These are phyloP conservation scores for Coemansia sp. DNA, from an alignment of 192 early-diverging fungal species.

Conservation along the genomic window DNA sequence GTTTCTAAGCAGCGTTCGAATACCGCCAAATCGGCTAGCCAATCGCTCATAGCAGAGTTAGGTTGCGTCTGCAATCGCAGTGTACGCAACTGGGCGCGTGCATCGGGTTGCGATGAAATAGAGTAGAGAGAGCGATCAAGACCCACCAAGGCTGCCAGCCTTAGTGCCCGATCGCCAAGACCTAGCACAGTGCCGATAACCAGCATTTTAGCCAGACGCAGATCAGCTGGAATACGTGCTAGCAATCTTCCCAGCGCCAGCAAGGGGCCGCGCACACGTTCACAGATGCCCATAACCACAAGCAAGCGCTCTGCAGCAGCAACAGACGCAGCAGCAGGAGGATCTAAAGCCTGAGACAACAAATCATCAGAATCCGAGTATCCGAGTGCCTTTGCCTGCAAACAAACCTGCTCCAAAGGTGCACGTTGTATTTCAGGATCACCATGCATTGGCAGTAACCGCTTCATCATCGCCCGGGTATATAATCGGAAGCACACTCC, in stretches of 20 bases:
- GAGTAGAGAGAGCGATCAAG: conserved; percentile 23
- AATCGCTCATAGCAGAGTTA: conserved; percentile 58
- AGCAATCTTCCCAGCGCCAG: conserved; percentile 71
- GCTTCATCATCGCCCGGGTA: conserved; percentile 46
- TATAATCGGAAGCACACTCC: conserved; percentile 81
- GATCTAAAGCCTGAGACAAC: conserved; percentile 61
- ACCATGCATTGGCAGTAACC: conserved; percentile 59
- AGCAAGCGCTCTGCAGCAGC: conserved; percentile 60
- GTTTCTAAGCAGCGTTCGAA: conserved; percentile 21
- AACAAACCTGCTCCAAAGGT: conserved; percentile 82
- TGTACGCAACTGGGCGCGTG: neutral
- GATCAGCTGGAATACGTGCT: conserved; percentile 70
- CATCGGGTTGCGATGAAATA: conserved; percentile 20
- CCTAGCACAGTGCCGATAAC: conserved; percentile 72
- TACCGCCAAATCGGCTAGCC: conserved; percentile 61
- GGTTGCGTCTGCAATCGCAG: conserved; percentile 44
- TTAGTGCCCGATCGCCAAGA: conserved; percentile 69
- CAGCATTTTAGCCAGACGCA: conserved; percentile 77
- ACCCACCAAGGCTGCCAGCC: conserved; percentile 64
- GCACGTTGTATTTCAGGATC: conserved; percentile 77
- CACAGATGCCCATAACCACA: conserved; percentile 62
- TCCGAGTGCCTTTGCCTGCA: conserved; percentile 68
- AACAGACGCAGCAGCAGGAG: conserved; percentile 61
- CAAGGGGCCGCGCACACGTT: conserved; percentile 48
- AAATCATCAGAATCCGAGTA: conserved; percentile 58